phyloP scores from a whole-genome alignment of 441 rosid genomes.

The Gossypium laxum region DNA sequence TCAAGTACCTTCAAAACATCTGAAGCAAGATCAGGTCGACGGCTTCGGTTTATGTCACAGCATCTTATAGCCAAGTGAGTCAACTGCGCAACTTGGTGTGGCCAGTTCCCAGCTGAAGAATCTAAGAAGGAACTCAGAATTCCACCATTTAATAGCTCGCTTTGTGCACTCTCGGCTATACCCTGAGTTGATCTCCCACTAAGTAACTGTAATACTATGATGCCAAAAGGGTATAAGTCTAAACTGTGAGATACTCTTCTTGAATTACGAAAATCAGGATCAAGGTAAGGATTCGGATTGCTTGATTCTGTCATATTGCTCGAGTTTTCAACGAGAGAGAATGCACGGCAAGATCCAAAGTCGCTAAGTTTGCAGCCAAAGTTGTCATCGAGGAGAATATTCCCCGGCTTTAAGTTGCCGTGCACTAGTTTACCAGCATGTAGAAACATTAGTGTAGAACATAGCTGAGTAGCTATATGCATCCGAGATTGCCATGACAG shows the following conservation, averaged over 20 bases:
- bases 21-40: constrained; percentile 32
- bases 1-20: constrained; percentile 32
- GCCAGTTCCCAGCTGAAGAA: constrained; percentile 93
- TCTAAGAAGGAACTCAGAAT: constrained; percentile 50
- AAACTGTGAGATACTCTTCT: constrained; percentile 71
- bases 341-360: constrained; percentile 22
- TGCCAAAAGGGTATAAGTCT: constrained; percentile 81
- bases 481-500: constrained; percentile 37
- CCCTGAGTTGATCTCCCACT: constrained; percentile 66
- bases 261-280: constrained; percentile 56
- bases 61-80: constrained; percentile 33
- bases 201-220: constrained; percentile 59
- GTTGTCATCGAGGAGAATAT: constrained; percentile 35
- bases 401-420: constrained; percentile 34
- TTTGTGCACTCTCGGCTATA: constrained; percentile 56
- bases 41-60: constrained; percentile 21
- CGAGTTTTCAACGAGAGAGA: constrained; percentile 7
- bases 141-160: constrained; percentile 45
- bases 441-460: constrained; percentile 36
- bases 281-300: constrained; percentile 43
- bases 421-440: constrained; percentile 33
- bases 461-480: constrained; percentile 32
- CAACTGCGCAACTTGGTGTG: constrained; percentile 75
- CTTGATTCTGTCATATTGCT: constrained; percentile 30
- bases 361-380: constrained; percentile 33